These are phyloP conservation scores for Firmiana major DNA, from an alignment of 345 rosid species.

Conservation along the genomic window DNA sequence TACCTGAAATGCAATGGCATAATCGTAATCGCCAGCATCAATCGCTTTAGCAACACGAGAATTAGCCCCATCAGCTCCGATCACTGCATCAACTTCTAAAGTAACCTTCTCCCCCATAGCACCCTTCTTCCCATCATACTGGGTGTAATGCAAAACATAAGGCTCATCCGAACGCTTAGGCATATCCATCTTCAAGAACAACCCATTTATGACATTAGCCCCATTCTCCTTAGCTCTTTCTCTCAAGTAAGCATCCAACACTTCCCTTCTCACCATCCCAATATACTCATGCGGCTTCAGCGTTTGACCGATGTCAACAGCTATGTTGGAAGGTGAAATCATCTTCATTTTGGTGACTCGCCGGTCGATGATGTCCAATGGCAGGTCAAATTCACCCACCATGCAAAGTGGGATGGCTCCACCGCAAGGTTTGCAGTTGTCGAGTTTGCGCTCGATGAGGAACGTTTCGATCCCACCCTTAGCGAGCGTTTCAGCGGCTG, in stretches of 20 bases:
- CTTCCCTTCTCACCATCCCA: slow-evolving; percentile 92
- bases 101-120: slow-evolving; percentile 66
- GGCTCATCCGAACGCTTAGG: slow-evolving; percentile 51
- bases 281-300: slow-evolving; percentile 91
- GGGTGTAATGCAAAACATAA: slow-evolving; percentile 73
- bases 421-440: slow-evolving; percentile 94
- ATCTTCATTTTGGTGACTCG: slow-evolving; percentile 90
- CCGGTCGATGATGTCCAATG: slow-evolving; percentile 84
- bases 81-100: slow-evolving; percentile 86
- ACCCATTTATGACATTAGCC: slow-evolving; percentile 72
- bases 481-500: slow-evolving; percentile 78
- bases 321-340: slow-evolving; percentile 92
- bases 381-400: slow-evolving; percentile 97
- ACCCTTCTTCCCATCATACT: slow-evolving; percentile 69
- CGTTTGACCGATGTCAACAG: slow-evolving; percentile 82
- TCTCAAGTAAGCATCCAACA: slow-evolving; percentile 66
- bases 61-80: slow-evolving; percentile 96
- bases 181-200: slow-evolving; percentile 82
- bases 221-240: slow-evolving; percentile 74
- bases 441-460: slow-evolving; percentile 83
- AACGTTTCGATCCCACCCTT: slow-evolving; percentile 84
- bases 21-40: slow-evolving; percentile 84
- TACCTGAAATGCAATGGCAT: slow-evolving; percentile 96
- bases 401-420: slow-evolving; percentile 94
- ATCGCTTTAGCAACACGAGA: slow-evolving; percentile 91